Percentiles rank a stretch among this genome's conserved stretches.
phyloP scores from a whole-genome alignment of 176 grass and related monocot genomes.

The Puccinellia tenuiflora region DNA sequence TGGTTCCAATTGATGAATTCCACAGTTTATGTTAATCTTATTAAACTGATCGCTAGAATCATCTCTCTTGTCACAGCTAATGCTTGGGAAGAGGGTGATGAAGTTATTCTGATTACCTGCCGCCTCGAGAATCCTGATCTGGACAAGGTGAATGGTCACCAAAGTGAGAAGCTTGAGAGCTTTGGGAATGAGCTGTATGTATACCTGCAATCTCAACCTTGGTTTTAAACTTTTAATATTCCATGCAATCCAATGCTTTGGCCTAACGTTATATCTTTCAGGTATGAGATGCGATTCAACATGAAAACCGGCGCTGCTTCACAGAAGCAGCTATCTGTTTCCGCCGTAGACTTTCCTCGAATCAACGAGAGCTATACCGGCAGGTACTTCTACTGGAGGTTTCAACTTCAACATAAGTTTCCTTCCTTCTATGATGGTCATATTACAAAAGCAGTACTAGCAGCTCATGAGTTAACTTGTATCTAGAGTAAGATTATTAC shows the following conservation, averaged over 20 bases:
- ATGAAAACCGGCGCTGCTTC: slow-evolving; percentile 77
- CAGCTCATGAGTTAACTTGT: background rate
- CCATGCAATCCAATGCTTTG: background rate
- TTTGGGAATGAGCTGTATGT: slow-evolving; percentile 76
- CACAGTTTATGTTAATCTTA: background rate
- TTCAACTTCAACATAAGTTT: background rate
- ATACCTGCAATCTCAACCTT: background rate
- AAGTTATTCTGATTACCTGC: slow-evolving; percentile 78
- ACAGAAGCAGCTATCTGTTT: slow-evolving; percentile 80
- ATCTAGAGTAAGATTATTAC: background rate
- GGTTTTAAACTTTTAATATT: too few relatives aligned
- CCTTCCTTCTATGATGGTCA: background rate
- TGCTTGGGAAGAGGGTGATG: slow-evolving; percentile 95
- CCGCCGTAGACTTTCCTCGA: slow-evolving; percentile 87
- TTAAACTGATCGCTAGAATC: slow-evolving; percentile 1
- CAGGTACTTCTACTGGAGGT: slow-evolving; percentile 37
- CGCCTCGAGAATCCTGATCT: slow-evolving; percentile 77
- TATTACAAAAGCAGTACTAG: background rate
- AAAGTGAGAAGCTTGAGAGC: slow-evolving; percentile 62
- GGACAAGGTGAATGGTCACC: slow-evolving; percentile 60
- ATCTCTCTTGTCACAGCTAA: slow-evolving; percentile 52
- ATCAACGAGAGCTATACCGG: slow-evolving; percentile 87
- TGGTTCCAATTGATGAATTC: background rate
- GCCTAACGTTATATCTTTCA: slow-evolving; percentile 9
- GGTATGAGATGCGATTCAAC: slow-evolving; percentile 96